Evolutionary conservation across 2,329 filamentous ascomycete genomes (phyloP).

Genomic region (Aquanectria penicillioides): DNA sequence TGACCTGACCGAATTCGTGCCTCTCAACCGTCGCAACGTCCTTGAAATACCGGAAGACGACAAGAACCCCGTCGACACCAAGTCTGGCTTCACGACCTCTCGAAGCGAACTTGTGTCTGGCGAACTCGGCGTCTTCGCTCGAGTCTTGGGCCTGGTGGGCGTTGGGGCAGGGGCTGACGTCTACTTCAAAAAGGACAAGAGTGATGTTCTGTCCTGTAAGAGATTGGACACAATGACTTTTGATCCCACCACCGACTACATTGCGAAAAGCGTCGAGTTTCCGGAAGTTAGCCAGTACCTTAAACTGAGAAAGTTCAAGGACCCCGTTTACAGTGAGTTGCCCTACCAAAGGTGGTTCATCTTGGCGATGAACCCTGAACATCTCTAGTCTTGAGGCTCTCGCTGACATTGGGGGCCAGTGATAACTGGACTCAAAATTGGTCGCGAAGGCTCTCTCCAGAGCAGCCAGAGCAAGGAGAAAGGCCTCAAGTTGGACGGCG

Average conservation of each 20-base stretch:
- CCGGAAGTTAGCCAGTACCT: not conserved
- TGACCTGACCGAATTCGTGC: constrained; percentile 4
- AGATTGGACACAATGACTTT: not conserved
- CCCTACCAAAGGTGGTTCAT: no score
- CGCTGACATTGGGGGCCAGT: no score
- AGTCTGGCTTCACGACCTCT: not conserved
- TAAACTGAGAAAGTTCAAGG: not conserved
- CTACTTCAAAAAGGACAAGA: not conserved
- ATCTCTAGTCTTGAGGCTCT: no score
- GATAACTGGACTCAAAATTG: constrained; percentile 17
- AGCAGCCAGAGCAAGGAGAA: not conserved
- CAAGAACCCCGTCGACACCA: not conserved
- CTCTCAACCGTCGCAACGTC: constrained; percentile 4
- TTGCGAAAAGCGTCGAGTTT: not conserved
- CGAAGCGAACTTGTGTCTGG: not conserved
- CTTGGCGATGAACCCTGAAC: no score
- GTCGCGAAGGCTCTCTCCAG: not conserved
- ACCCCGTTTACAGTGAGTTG: constrained; percentile 17
- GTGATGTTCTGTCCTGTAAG: not conserved
- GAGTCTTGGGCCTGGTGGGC: not conserved
- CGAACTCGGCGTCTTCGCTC: not conserved
- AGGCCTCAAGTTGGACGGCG: not conserved
- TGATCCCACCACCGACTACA: not conserved
- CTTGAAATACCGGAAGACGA: constrained; percentile 54
- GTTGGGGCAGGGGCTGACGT: not conserved